Evolutionary conservation across 345 rosid genomes (phyloP), one percentile per base, ranked within the genome.

Genomic region (Eucalyptus leucophloia): DNA sequence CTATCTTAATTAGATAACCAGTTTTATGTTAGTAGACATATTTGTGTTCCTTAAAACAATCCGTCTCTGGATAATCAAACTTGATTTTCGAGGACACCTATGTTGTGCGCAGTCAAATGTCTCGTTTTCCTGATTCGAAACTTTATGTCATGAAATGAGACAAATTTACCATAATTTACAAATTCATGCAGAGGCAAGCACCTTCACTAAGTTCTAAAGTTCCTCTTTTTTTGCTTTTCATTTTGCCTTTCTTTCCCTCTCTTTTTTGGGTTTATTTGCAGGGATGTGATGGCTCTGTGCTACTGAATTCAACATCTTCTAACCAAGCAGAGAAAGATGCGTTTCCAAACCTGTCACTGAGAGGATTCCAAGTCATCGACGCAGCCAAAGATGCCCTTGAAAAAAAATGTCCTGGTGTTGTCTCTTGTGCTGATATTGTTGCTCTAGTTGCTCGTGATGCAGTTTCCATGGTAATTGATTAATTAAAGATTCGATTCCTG

Each of bases 251-350:
- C 18, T 50, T 14, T 30, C 16, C 56, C 16, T 28, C 34, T 45
- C 7, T 56, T 40, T 87, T 28, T 15, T 32, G 14, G 24, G 37
- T 32, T 86, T 45, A 11, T 26, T 53, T 87, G 0, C 92, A 96
- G 99, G 99, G 99, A 58, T 96, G 98, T 14, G 99, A 97, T 15
- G 99, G 92, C 3, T 97, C 98, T 23, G 90, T 97, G 32, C 90
- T 97, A 89, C 86, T 97, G 80, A 92, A 96, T 88, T 92, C 95
- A 4, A 90, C 89, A 77, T 77, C 83, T 40, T 40, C 83, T 77
- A 77, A 77, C 83, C 83, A 77, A 77, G 83, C 83, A 7, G 83
- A 77, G 47, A 77, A 77, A 77, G 83, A 77, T 77, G 83, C 83
- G 13, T 12, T 24, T 85, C 95, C 98, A 49, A 96, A 97, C 90